phyloP scores from a whole-genome alignment of 495 filamentous ascomycete species.

The Podospora pseudopauciseta region DNA sequence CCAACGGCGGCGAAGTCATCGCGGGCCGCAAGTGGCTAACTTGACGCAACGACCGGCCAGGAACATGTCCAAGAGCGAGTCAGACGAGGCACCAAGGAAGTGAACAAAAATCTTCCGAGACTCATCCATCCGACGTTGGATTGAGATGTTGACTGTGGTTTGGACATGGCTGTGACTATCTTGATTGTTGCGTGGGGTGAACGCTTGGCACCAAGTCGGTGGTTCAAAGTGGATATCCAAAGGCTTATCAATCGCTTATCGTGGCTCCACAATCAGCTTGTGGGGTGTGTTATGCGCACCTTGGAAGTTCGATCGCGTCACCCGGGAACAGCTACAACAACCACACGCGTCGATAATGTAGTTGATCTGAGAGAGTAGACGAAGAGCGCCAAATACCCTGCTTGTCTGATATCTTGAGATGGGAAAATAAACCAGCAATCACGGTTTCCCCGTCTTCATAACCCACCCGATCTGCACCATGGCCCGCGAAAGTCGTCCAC shows the following conservation, averaged over 20 bases:
- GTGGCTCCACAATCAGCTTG: background rate
- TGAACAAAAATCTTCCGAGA: too few relatives aligned
- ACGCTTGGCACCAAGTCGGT: background rate
- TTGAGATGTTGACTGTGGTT: background rate
- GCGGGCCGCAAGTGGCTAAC: background rate
- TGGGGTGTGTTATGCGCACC: background rate
- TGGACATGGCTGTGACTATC: background rate
- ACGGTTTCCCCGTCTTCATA: background rate
- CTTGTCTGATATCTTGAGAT: background rate
- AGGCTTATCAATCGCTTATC: background rate
- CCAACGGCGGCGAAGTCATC: background rate
- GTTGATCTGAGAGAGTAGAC: background rate
- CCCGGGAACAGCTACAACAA: background rate
- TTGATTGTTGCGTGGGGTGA: background rate
- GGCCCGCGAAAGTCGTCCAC: conserved; percentile 28
- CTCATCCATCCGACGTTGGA: background rate
- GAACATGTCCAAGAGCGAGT: background rate
- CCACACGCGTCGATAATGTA: background rate
- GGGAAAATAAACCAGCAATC: background rate
- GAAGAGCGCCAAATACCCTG: background rate
- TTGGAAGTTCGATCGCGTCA: background rate
- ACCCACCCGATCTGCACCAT: conserved; percentile 1
- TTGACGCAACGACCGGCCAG: background rate
- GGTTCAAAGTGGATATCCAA: background rate
- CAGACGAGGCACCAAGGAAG: too few relatives aligned